These are phyloP conservation scores for Leishmania lainsoni DNA, from an alignment of 208 protist genomes.

Conservation along the genomic window DNA sequence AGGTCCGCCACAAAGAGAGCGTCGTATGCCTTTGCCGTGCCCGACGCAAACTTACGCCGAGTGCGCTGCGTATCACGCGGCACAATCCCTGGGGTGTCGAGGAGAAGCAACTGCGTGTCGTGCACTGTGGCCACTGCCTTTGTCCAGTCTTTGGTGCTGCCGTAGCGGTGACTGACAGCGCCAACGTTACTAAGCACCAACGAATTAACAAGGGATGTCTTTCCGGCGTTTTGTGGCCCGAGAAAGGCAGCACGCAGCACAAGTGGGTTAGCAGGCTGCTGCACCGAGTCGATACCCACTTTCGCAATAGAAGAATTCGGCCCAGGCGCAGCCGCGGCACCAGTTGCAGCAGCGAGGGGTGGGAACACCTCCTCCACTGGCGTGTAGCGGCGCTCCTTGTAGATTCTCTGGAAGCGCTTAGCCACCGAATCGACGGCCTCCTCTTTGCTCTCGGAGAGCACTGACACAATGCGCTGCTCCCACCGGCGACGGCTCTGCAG, in stretches of 20 bases:
- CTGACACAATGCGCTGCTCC: slow-evolving; percentile 84
- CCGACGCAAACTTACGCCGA: slow-evolving; percentile 54
- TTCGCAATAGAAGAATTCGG: background rate
- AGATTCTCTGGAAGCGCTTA: slow-evolving; percentile 83
- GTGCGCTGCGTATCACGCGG: slow-evolving; percentile 44
- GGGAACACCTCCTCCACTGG: slow-evolving; percentile 87
- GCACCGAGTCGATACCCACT: background rate
- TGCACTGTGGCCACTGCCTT: slow-evolving; percentile 85
- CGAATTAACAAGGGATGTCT: slow-evolving; percentile 90
- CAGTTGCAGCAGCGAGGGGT: slow-evolving; percentile 30
- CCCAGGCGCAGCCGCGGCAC: background rate
- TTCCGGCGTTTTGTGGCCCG: slow-evolving; percentile 87
- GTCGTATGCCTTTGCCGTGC: slow-evolving; percentile 80
- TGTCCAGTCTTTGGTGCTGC: slow-evolving; percentile 82
- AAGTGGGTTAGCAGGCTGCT: slow-evolving; percentile 49
- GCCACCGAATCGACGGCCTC: slow-evolving; percentile 59
- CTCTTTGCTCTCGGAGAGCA: slow-evolving; percentile 68
- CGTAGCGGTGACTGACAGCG: slow-evolving; percentile 80
- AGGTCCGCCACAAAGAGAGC: slow-evolving; percentile 80
- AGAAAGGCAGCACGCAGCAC: slow-evolving; percentile 68
- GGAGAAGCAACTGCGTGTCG: slow-evolving; percentile 85
- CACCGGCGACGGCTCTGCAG: slow-evolving; percentile 81
- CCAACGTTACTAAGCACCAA: slow-evolving; percentile 82
- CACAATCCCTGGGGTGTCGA: slow-evolving; percentile 86
- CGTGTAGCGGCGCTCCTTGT: slow-evolving; percentile 81